phyloP scores from a whole-genome alignment of 2,329 filamentous ascomycete species.

The Sarocladium oryzae region DNA sequence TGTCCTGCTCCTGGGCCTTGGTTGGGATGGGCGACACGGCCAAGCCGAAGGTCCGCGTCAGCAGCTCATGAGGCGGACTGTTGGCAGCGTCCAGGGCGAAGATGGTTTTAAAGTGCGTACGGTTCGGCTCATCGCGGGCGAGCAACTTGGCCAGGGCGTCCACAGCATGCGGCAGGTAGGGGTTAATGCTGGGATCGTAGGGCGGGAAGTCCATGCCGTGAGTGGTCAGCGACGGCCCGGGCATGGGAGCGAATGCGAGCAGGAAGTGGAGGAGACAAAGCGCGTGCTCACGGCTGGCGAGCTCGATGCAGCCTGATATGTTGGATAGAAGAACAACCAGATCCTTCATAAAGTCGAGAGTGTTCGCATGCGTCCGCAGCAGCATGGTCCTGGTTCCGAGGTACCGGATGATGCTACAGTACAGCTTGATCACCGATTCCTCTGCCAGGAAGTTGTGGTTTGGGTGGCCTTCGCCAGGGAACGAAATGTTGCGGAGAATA shows the following conservation, averaged over 20 bases:
- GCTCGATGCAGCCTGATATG: conserved; percentile 69
- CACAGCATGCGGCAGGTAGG: conserved; percentile 82
- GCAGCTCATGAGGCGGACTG: conserved; percentile 64
- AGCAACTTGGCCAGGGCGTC: conserved; percentile 88
- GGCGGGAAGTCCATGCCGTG: conserved; percentile 66
- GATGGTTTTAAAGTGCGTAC: conserved; percentile 74
- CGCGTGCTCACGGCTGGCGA: conserved; percentile 83
- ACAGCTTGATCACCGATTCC: conserved; percentile 70
- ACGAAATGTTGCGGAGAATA: conserved; percentile 88
- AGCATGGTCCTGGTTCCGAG: conserved; percentile 86
- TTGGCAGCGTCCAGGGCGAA: conserved; percentile 66
- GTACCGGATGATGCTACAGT: conserved; percentile 77
- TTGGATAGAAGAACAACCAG: conserved; percentile 85
- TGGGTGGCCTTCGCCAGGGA: conserved; percentile 50
- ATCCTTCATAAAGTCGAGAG: conserved; percentile 96
- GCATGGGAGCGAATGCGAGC: conserved; percentile 79
- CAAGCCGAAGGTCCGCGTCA: conserved; percentile 81
- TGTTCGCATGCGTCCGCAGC: conserved; percentile 74
- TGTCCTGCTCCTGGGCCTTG: conserved; percentile 41
- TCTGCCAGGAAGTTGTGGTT: conserved; percentile 74
- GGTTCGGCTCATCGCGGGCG: conserved; percentile 88
- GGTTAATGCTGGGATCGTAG: conserved; percentile 75
- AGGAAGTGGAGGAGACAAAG: conserved; percentile 82
- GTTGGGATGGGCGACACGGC: conserved; percentile 82
- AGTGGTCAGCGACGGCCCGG: conserved; percentile 51